Conservation (phyloP, 2,329 filamentous ascomycete species). For the Aureobasidium musti region DNA sequence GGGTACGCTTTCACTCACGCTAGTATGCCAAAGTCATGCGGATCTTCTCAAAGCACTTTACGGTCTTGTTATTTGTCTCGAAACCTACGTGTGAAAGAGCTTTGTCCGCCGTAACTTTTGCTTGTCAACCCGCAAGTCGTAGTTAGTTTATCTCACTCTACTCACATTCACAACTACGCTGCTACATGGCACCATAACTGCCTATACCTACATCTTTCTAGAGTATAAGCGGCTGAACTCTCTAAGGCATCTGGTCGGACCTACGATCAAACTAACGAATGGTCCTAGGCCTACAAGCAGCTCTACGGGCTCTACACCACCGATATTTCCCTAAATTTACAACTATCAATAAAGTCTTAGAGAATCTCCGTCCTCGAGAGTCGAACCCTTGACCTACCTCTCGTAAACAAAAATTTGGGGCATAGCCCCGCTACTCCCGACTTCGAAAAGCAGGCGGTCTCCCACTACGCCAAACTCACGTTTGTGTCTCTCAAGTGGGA, state of each 20-base stretch:
- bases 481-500: conserved; percentile 23
- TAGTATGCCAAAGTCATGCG: no score
- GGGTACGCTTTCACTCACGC: neutral
- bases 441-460: conserved; percentile 11
- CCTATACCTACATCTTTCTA: neutral
- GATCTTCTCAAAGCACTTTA: neutral
- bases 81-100: neutral
- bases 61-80: neutral
- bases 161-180: no score
- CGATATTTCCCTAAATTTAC: neutral
- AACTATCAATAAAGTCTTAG: neutral
- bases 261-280: neutral
- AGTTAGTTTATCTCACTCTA: no score
- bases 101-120: neutral
- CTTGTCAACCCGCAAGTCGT: neutral
- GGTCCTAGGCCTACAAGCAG: neutral
- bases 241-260: no score
- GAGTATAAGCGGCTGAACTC: no score
- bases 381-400: neutral
- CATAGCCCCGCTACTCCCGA: conserved; percentile 1
- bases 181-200: neutral
- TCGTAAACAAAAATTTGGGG: conserved; percentile 2
- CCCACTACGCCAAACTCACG: conserved; percentile 15
- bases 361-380: neutral
- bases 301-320: neutral